phyloP scores from a whole-genome alignment of 116 monocot genomes.

The Dioscorea cayenensis region DNA sequence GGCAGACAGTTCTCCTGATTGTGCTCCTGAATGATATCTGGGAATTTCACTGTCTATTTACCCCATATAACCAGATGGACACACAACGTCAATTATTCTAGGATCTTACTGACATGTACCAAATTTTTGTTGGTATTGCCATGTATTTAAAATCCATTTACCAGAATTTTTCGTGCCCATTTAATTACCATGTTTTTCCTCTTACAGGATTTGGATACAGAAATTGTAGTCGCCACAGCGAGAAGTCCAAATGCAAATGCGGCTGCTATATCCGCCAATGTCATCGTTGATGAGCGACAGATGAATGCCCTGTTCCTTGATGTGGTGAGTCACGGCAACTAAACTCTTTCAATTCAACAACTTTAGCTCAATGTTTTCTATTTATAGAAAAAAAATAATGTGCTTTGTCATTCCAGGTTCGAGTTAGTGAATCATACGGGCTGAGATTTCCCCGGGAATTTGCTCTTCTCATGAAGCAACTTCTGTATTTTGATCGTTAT shows the following conservation, averaged over 20 bases:
- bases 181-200: background rate
- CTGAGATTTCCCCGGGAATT: constrained; percentile 87
- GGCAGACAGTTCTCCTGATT: too few species aligned
- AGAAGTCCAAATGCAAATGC: constrained; percentile 49
- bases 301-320: constrained; percentile 97
- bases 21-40: too few species aligned
- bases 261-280: constrained; percentile 73
- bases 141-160: background rate
- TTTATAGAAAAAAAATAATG: too few species aligned
- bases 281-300: constrained; percentile 72
- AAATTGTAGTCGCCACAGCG: constrained; percentile 76
- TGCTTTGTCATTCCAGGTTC: constrained; percentile 35
- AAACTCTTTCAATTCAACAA: too few species aligned
- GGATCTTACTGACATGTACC: too few species aligned
- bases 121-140: too few species aligned
- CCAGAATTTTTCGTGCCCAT: background rate
- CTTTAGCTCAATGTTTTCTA: too few species aligned
- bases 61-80: too few species aligned
- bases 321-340: constrained; percentile 35
- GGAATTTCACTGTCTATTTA: too few species aligned
- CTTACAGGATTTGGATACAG: constrained; percentile 77
- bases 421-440: constrained; percentile 92
- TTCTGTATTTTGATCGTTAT: constrained; percentile 92
- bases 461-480: constrained; percentile 89
- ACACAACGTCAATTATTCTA: too few species aligned